Percentiles rank a stretch among this genome's conserved stretches.
phyloP scores from a whole-genome alignment of 2,329 filamentous ascomycete species.

The Penicillium italicum region DNA sequence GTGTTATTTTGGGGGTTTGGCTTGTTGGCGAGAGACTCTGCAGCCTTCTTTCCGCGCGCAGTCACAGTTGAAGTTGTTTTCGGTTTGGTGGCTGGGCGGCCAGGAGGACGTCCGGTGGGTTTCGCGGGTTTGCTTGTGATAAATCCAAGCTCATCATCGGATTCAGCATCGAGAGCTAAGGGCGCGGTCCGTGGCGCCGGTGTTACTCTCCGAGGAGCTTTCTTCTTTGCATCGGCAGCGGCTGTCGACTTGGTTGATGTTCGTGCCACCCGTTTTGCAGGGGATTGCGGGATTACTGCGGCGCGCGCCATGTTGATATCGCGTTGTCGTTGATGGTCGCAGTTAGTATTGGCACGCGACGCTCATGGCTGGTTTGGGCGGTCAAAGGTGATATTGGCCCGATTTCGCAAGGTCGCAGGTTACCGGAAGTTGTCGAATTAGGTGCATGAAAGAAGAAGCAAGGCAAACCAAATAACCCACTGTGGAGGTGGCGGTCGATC shows the following conservation, averaged over 20 bases:
- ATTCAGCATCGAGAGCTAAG: conserved; percentile 10
- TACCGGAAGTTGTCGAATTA: conserved; percentile 4
- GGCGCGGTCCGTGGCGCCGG: not conserved
- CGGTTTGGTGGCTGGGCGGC: conserved; percentile 12
- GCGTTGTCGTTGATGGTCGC: conserved; percentile 6
- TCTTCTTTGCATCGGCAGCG: conserved; percentile 15
- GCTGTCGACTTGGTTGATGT: conserved; percentile 16
- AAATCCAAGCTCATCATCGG: conserved; percentile 23
- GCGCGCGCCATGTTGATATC: conserved; percentile 21
- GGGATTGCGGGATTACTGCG: conserved; percentile 22
- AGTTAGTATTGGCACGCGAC: not conserved
- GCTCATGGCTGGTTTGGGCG: conserved; percentile 17
- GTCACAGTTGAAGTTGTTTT: not conserved
- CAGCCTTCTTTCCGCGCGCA: conserved; percentile 11
- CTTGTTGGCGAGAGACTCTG: not conserved
- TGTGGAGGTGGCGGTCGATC: conserved; percentile 12
- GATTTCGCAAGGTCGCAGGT: not conserved
- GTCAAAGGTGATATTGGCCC: conserved; percentile 6
- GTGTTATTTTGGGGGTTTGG: not conserved
- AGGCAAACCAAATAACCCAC: conserved; percentile 8
- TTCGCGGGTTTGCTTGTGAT: conserved; percentile 16
- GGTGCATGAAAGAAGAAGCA: conserved; percentile 10
- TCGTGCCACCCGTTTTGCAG: conserved; percentile 18
- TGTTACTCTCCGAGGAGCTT: not conserved
- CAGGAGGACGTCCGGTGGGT: conserved; percentile 11